Percentiles rank a stretch among this genome's conserved stretches.
Conservation (phyloP, 805 yeast species). For the Komagataella ulmi region DNA sequence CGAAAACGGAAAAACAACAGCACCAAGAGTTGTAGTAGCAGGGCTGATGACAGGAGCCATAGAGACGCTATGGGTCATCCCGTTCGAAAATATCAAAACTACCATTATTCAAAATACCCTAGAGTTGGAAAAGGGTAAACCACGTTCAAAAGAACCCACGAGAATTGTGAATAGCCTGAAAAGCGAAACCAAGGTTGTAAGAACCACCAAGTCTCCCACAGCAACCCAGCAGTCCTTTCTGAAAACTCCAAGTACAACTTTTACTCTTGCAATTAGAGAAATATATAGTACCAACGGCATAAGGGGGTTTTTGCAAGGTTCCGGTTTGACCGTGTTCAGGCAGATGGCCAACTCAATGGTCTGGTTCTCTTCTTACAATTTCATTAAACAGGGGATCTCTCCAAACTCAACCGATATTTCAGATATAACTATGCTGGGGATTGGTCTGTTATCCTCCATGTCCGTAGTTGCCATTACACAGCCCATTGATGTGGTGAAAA, state of each 20-base stretch:
- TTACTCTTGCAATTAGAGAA: slow-evolving; percentile 41
- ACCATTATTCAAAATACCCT: slow-evolving; percentile 63
- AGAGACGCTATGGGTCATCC: slow-evolving; percentile 48
- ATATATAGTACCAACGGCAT: slow-evolving; percentile 64
- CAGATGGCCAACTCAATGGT: slow-evolving; percentile 72
- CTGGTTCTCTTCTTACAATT: slow-evolving; percentile 73
- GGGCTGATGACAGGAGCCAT: slow-evolving; percentile 72
- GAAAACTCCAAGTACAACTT: slow-evolving; percentile 38
- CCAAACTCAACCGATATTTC: slow-evolving; percentile 32
- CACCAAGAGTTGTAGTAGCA: slow-evolving; percentile 74
- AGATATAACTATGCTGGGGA: slow-evolving; percentile 19
- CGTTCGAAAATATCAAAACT: slow-evolving; percentile 59
- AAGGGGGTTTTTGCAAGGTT: slow-evolving; percentile 71
- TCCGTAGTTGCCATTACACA: slow-evolving; percentile 74
- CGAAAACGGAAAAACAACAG: slow-evolving; percentile 46
- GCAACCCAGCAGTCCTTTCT: slow-evolving; percentile 20
- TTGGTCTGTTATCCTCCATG: slow-evolving; percentile 53
- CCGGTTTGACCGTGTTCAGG: slow-evolving; percentile 68
- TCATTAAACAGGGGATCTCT: slow-evolving; percentile 55
- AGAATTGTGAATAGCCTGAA: background rate
- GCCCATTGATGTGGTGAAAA: slow-evolving; percentile 79
- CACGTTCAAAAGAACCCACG: background rate
- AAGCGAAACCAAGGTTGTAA: background rate
- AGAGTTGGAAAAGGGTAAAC: slow-evolving; percentile 9
- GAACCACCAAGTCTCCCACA: slow-evolving; percentile 1